Percentiles rank a stretch among this genome's conserved stretches.
Evolutionary conservation across 2,329 filamentous ascomycete genomes (phyloP).

Genomic region (Pseudogymnoascus sp.): DNA sequence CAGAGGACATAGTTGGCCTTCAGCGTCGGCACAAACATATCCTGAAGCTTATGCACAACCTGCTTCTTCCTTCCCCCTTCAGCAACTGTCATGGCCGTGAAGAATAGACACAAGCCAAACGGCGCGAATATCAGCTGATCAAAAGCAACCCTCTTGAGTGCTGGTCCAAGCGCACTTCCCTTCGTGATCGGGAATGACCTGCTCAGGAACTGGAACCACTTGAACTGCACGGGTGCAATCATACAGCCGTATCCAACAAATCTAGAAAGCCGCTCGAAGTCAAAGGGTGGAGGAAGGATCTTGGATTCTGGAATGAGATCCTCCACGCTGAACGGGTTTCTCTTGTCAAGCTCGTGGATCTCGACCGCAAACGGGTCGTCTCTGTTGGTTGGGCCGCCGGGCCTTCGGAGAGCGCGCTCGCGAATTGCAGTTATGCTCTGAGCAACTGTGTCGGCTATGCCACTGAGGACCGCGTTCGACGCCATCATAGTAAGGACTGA

Average conservation of each 20-base stretch:
- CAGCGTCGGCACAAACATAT: slow-evolving; percentile 87
- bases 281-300: slow-evolving; percentile 69
- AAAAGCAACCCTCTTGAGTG: slow-evolving; percentile 81
- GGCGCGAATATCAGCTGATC: slow-evolving; percentile 94
- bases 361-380: slow-evolving; percentile 75
- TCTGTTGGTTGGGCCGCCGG: slow-evolving; percentile 47
- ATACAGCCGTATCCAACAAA: slow-evolving; percentile 98
- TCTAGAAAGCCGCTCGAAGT: slow-evolving; percentile 86
- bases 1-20: slow-evolving; percentile 95
- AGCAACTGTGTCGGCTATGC: slow-evolving; percentile 91
- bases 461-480: slow-evolving; percentile 90
- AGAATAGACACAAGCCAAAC: slow-evolving; percentile 69
- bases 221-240: slow-evolving; percentile 92
- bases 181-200: slow-evolving; percentile 78
- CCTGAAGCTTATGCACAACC: slow-evolving; percentile 74
- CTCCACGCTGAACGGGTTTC: slow-evolving; percentile 57
- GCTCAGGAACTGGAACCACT: slow-evolving; percentile 87
- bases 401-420: slow-evolving; percentile 55
- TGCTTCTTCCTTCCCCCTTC: slow-evolving; percentile 83
- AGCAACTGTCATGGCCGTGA: slow-evolving; percentile 90
- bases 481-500: slow-evolving; percentile 96
- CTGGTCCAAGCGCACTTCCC: slow-evolving; percentile 62
- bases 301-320: slow-evolving; percentile 61
- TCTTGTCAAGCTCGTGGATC: slow-evolving; percentile 77
- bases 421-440: slow-evolving; percentile 84